These are phyloP conservation scores for Candida quercuum DNA, from an alignment of 805 yeast species.

Conservation along the genomic window DNA sequence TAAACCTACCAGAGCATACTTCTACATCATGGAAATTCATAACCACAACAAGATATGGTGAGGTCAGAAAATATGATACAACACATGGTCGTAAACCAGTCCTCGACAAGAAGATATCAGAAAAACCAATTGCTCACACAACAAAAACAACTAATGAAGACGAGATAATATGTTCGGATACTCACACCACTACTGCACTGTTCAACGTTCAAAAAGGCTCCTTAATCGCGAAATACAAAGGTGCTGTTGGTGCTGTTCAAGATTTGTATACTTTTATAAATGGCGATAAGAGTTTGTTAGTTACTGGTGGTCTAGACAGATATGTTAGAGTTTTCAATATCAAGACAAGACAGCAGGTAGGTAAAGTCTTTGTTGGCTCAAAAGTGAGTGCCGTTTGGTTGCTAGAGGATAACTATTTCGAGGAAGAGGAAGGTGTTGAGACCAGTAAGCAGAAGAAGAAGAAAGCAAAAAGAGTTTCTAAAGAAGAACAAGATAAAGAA, in stretches of 20 bases:
- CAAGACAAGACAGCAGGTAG: conserved; percentile 47
- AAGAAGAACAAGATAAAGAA: conserved; percentile 23
- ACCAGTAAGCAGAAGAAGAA: conserved; percentile 24
- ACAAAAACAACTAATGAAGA: conserved; percentile 21
- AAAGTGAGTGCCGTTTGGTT: conserved; percentile 53
- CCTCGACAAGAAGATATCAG: conserved; percentile 46
- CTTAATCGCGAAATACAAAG: conserved; percentile 66
- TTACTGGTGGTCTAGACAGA: conserved; percentile 84
- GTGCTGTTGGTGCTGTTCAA: conserved; percentile 68
- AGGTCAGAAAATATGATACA: conserved; percentile 69
- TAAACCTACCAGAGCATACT: conserved; percentile 28
- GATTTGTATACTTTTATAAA: conserved; percentile 20
- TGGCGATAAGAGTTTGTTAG: conserved; percentile 40
- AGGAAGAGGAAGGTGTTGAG: conserved; percentile 28
- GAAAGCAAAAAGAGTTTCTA: conserved; percentile 32
- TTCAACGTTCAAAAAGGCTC: conserved; percentile 46
- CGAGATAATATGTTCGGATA: conserved; percentile 65
- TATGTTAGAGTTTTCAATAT: conserved; percentile 75
- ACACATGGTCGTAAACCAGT: conserved; percentile 64
- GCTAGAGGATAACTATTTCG: conserved; percentile 41
- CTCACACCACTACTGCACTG: conserved; percentile 58
- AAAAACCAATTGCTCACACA: conserved; percentile 44
- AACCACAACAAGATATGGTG: conserved; percentile 71
- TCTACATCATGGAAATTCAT: conserved; percentile 44
- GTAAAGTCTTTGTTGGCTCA: conserved; percentile 72